These are phyloP conservation scores for Populus alba DNA, from an alignment of 345 rosid species.

Conservation along the genomic window DNA sequence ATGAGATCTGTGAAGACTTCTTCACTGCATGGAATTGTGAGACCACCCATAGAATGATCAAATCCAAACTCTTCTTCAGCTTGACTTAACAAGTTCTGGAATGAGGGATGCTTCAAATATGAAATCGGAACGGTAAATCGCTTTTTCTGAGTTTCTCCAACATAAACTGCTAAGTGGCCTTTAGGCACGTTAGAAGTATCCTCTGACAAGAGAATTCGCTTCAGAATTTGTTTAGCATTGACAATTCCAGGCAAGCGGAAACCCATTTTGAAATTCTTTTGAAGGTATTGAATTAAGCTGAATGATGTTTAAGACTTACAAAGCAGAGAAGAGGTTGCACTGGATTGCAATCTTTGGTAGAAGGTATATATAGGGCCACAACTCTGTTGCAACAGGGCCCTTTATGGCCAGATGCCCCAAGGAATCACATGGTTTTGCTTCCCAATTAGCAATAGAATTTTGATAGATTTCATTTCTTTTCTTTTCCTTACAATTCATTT, in stretches of 20 bases:
- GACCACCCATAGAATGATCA: slow-evolving; percentile 10
- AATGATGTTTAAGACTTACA: not conserved
- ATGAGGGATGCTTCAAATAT: slow-evolving; percentile 6
- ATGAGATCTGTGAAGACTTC: not conserved
- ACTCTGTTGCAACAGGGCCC: not conserved
- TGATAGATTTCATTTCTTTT: not conserved
- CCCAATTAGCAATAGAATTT: not conserved
- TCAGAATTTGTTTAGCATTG: slow-evolving; percentile 3
- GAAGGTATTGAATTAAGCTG: not conserved
- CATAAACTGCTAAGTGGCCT: slow-evolving; percentile 32
- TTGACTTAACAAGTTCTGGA: slow-evolving; percentile 10
- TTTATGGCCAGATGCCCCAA: not conserved
- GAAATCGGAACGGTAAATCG: not conserved
- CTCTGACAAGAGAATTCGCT: not conserved
- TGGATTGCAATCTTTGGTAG: not conserved
- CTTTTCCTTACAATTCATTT: not conserved
- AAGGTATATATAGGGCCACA: not conserved
- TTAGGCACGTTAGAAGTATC: slow-evolving; percentile 22
- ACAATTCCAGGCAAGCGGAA: slow-evolving; percentile 13
- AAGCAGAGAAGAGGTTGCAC: not conserved
- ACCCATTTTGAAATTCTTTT: slow-evolving; percentile 3
- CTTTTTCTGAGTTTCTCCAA: slow-evolving; percentile 20
- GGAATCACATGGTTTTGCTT: slow-evolving; percentile 12
- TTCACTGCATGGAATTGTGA: slow-evolving; percentile 9
- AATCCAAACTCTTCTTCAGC: slow-evolving; percentile 19